phyloP scores from a whole-genome alignment of 177 flowering plant genomes.

The Vitis hybrid region DNA sequence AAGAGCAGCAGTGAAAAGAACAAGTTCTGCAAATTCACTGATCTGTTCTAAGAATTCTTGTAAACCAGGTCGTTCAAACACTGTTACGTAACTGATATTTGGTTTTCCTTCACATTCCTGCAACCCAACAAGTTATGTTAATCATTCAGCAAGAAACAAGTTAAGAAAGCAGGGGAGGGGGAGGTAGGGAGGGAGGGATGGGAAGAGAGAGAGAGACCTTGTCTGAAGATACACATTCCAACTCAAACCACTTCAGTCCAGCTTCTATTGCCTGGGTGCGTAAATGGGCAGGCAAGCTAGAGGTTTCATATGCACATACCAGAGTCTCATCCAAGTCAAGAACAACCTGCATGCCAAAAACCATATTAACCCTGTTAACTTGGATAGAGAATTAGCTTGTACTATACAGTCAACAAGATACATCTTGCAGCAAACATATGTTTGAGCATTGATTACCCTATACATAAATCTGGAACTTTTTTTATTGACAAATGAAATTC shows the following conservation, averaged over 20 bases:
- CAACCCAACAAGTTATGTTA: conserved; percentile 11
- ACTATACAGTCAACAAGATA: too few species aligned
- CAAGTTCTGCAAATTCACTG: conserved; percentile 70
- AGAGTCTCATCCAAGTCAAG: conserved; percentile 89
- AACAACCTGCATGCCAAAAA: conserved; percentile 52
- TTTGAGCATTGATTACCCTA: too few species aligned
- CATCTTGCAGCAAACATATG: too few species aligned
- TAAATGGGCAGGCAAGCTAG: conserved; percentile 55
- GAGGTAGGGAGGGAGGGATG: conserved; percentile 1
- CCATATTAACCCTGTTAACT: not conserved
- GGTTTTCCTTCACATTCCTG: conserved; percentile 72
- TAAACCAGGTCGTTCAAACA: conserved; percentile 85
- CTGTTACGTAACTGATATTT: conserved; percentile 71
- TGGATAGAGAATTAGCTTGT: too few species aligned
- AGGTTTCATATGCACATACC: conserved; percentile 77
- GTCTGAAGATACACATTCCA: conserved; percentile 70
- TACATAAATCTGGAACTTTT: too few species aligned
- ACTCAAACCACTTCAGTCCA: conserved; percentile 74
- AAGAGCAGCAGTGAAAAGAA: conserved; percentile 84
- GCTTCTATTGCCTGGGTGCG: conserved; percentile 69
- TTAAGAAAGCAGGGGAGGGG: not conserved
- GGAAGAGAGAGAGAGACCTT: conserved; percentile 36
- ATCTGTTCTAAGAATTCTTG: conserved; percentile 56
- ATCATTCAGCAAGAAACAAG: not conserved
- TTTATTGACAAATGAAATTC: too few species aligned